Evolutionary conservation across 1,139 yeast species (phyloP).

Genomic region (Yamadazyma membranifaciens): DNA sequence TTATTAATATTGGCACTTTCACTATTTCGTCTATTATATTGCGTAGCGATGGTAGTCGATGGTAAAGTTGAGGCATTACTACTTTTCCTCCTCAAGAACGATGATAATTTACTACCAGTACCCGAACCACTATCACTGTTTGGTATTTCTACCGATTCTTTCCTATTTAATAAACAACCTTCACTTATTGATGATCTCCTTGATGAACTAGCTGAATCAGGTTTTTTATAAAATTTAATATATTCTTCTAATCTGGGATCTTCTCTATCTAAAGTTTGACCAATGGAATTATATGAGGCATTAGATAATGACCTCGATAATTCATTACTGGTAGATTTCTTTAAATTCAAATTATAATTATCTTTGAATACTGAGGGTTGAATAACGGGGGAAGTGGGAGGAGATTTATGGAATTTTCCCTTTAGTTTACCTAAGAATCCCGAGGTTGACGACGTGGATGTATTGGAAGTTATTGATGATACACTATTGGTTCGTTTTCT

Average conservation of each 20-base stretch:
- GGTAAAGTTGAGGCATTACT: constrained; percentile 13
- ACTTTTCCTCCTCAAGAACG: constrained; percentile 27
- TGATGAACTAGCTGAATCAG: constrained; percentile 17
- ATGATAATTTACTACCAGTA: constrained; percentile 20
- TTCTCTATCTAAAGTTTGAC: constrained; percentile 10
- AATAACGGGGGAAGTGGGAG: constrained; percentile 15
- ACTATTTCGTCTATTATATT: constrained; percentile 16
- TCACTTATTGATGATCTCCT: constrained; percentile 19
- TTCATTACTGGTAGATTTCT: constrained; percentile 4
- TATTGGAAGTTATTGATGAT: constrained; percentile 9
- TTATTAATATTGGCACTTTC: constrained; percentile 5
- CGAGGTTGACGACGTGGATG: constrained; percentile 10
- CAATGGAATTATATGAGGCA: neutral
- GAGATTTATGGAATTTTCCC: constrained; percentile 29
- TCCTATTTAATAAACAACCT: constrained; percentile 11
- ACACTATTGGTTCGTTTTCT: constrained; percentile 11
- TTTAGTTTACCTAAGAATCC: constrained; percentile 41
- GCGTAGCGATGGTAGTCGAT: constrained; percentile 16
- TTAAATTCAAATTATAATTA: constrained; percentile 8
- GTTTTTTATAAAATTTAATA: constrained; percentile 48
- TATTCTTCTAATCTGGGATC: constrained; percentile 63
- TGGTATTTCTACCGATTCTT: neutral
- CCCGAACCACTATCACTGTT: neutral
- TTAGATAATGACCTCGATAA: constrained; percentile 6
- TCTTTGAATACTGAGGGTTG: constrained; percentile 9